Base-by-base conservation (phyloP, 2,329 filamentous ascomycete genomes). In the Ilyonectria sp. region DNA sequence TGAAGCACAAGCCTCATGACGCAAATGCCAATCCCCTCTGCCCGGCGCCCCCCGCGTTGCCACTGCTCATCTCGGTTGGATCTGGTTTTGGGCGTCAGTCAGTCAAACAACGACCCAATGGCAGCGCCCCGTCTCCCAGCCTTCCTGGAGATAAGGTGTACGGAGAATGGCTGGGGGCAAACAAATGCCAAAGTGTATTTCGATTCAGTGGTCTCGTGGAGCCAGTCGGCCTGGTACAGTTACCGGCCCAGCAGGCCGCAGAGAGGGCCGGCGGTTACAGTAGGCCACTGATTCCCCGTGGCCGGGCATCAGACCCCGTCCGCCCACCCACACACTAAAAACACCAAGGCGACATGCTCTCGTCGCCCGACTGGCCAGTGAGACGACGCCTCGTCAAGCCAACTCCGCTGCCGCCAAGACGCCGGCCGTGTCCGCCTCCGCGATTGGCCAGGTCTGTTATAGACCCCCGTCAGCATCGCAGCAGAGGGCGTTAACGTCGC, bases 191-290 rank as follows among this genome's bases (percentile, higher is more conserved):
- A 49, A 49, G 10, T 49, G 46, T 49, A 26, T 43, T 43, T 46
- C 57, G 33, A 60, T 50, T 52, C 49, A 52, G 47, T n/a, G 46
- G 57, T 37, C 33, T 40, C 43, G 50, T 33, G 50, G 50, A 44
- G 33, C 21, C 53, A 29, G 19, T 19, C 23, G 46, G 46, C 46
- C 46, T 49, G 6, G 46, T 15, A 46, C 47, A 10, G 23, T 2
- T 21, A 35, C 47, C 19, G 40, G 17, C 57, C 53, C 31, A 43
- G 60, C 26, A 50, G 60, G 60, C 52, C 52, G 60, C 60, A 63
- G 60, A 47, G 31, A 44, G 23, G 60, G 60, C 52, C 60, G 60
- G 60, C 60, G 60, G 60, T 54, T 63, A 63, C 33, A 57, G 53
- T 2, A 63, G 60, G 33, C 60, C 60, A 63, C 60, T 63, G 31